phyloP scores from a whole-genome alignment of 768 basidiomycete species.

The Lactifluus subvellereus region DNA sequence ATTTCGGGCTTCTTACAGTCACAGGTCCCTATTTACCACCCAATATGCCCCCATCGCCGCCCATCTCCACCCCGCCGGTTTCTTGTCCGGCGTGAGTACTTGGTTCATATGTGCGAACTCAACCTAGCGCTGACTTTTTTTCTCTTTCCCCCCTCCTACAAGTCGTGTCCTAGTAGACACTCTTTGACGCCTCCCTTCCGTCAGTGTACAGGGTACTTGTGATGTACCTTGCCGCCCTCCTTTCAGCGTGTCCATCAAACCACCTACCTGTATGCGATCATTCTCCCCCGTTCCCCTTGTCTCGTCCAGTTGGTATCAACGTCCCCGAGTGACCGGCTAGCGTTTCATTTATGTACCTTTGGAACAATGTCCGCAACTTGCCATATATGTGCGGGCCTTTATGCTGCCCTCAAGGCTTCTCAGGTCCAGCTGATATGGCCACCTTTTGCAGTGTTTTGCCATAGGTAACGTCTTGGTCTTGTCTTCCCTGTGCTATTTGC shows the following conservation, averaged over 20 bases:
- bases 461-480: not conserved
- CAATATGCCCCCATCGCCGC: conserved; percentile 51
- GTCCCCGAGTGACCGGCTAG: conserved; percentile 58
- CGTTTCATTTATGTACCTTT: conserved; percentile 69
- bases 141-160: conserved; percentile 34
- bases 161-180: conserved; percentile 66
- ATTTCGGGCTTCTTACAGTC: conserved; percentile 7
- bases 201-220: conserved; percentile 11
- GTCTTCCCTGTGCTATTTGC: conserved; percentile 1
- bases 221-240: conserved; percentile 14
- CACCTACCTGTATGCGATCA: conserved; percentile 76
- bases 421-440: not conserved
- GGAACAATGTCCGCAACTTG: conserved; percentile 75
- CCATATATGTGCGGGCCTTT: conserved; percentile 57
- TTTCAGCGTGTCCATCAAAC: conserved; percentile 67
- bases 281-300: conserved; percentile 82
- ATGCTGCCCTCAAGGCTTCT: not conserved
- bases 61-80: conserved; percentile 66
- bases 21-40: conserved; percentile 5
- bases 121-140: not conserved
- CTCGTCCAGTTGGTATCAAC: conserved; percentile 86
- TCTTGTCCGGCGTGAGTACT: conserved; percentile 62
- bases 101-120: not conserved
- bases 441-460: conserved; percentile 1
- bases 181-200: conserved; percentile 36